Evolutionary conservation across 768 basidiomycete species (phyloP), one percentile per base, ranked within the genome.

Genomic region (Coprinopsis marcescibilis): DNA sequence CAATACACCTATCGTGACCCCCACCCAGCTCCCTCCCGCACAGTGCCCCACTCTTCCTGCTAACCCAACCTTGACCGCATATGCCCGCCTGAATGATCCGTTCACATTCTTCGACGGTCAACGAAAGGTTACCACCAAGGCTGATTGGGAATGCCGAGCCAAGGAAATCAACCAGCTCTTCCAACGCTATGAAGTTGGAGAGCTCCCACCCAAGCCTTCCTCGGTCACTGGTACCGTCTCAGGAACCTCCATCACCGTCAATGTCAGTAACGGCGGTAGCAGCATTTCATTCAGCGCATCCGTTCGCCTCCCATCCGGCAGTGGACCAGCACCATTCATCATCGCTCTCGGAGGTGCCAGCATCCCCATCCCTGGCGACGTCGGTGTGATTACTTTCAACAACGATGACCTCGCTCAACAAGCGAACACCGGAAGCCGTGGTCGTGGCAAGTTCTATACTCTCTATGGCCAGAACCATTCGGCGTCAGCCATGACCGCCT

Each of bases 401-500:
- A 79, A 77, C 62, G 65, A 72, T 36, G 70, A 73, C 37, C 76
- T 81, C 52, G 80, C 72, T 5, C 62, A 65, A 15, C 76, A 81
- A 56, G 64, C 63, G 43, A 62, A 66, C 54, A 46, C 51, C 6
- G 59, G 58, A 34, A 76, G 74, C 58, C 72, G 78, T 19, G 78
- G 80, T 11, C 55, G 65, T 37, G 78, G 80, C 24, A 71, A 74
- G 46, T 81, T 81, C 70, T 81, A 73, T 64, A 67, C 68, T 29
- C 67, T 81, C 29, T 80, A 76, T 58, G 78, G 77, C 10, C 60
- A 54, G 19, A 57, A 53, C 42, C 67, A 69, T 36, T 69, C 68
- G 29, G 78, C 78, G 0, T 62, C 64, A 39, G 75, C 79, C 4
- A 73, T 80, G 75, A 77, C 67, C 19, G 78, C 78, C 1, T 81